Evolutionary conservation across 2,329 filamentous ascomycete genomes (phyloP).

Genomic region (Fusarium abutilonis): DNA sequence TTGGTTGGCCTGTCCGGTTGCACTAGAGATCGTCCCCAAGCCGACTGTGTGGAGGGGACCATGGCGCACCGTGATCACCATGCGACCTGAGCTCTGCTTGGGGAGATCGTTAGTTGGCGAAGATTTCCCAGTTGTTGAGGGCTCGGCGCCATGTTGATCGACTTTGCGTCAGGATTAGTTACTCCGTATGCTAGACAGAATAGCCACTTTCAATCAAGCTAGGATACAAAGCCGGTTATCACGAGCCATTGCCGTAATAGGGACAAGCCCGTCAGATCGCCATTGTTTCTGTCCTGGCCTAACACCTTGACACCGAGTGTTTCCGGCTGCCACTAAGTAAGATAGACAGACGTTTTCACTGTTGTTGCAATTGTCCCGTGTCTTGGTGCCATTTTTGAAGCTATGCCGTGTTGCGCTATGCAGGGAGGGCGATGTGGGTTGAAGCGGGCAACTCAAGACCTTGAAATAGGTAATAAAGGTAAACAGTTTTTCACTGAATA

Average conservation of each 20-base stretch:
- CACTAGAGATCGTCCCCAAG: slow-evolving; percentile 42
- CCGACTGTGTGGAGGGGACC: slow-evolving; percentile 43
- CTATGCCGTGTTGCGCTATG: slow-evolving; percentile 31
- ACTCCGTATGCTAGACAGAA: slow-evolving; percentile 4
- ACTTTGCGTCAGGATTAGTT: slow-evolving; percentile 9
- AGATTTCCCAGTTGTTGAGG: slow-evolving; percentile 30
- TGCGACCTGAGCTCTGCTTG: slow-evolving; percentile 16
- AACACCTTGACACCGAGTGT: slow-evolving; percentile 2
- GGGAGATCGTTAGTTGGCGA: slow-evolving; percentile 24
- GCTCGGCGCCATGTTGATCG: slow-evolving; percentile 35
- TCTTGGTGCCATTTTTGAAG: slow-evolving; percentile 24
- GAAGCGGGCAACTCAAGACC: slow-evolving; percentile 18
- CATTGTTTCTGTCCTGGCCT: background rate
- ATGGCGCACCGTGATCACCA: slow-evolving; percentile 40
- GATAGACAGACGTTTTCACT: background rate
- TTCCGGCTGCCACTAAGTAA: slow-evolving; percentile 3
- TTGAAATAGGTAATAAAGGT: slow-evolving; percentile 4
- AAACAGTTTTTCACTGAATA: slow-evolving; percentile 11
- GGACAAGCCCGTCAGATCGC: slow-evolving; percentile 5
- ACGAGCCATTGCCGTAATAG: slow-evolving; percentile 8
- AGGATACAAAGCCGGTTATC: slow-evolving; percentile 12
- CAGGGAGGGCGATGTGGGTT: slow-evolving; percentile 35
- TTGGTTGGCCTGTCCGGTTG: slow-evolving; percentile 38
- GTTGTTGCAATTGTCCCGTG: slow-evolving; percentile 15
- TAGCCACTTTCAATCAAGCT: slow-evolving; percentile 16